Percentiles rank a stretch among this genome's conserved stretches.
Evolutionary conservation across 2,329 filamentous ascomycete genomes (phyloP).

Genomic region (Fusarium coffeatum): DNA sequence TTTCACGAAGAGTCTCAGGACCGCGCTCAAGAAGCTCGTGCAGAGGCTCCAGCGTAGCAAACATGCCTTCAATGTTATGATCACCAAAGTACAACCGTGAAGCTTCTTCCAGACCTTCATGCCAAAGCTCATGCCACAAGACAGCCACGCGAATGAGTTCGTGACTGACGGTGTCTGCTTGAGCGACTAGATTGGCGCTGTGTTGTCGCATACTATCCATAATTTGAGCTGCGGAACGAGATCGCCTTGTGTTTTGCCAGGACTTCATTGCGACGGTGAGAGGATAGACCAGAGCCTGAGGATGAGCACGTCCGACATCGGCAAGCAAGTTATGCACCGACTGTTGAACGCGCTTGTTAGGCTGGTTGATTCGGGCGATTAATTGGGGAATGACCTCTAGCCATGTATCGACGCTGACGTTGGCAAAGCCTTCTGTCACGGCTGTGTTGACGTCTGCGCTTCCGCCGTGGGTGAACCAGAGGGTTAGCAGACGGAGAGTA

Average conservation of each 20-base stretch:
- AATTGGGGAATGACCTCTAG: slow-evolving; percentile 97
- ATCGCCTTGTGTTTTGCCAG: slow-evolving; percentile 80
- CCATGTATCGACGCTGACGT: slow-evolving; percentile 97
- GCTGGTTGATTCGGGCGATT: slow-evolving; percentile 97
- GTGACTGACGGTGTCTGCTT: slow-evolving; percentile 93
- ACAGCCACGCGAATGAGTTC: slow-evolving; percentile 98
- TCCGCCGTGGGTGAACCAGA: slow-evolving; percentile 97
- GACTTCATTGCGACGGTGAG: slow-evolving; percentile 99
- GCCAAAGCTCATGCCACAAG: slow-evolving; percentile 98
- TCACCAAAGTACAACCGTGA: slow-evolving; percentile 97
- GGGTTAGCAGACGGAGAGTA: slow-evolving; percentile 87
- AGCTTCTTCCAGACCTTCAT: slow-evolving; percentile 96
- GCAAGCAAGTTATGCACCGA: slow-evolving; percentile 92
- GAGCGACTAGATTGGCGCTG: slow-evolving; percentile 90
- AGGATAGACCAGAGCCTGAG: slow-evolving; percentile 95
- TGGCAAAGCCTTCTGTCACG: slow-evolving; percentile 89
- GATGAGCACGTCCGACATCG: slow-evolving; percentile 93
- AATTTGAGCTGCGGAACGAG: slow-evolving; percentile 88
- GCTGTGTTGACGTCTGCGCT: slow-evolving; percentile 87
- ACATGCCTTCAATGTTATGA: slow-evolving; percentile 98
- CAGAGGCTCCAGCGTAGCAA: slow-evolving; percentile 86
- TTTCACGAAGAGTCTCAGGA: slow-evolving; percentile 92
- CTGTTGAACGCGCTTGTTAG: slow-evolving; percentile 86
- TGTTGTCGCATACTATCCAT: slow-evolving; percentile 99
- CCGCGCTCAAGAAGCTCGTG: slow-evolving; percentile 92